Conservation (phyloP, 805 yeast species). For the Kurtzmaniella fragi region DNA sequence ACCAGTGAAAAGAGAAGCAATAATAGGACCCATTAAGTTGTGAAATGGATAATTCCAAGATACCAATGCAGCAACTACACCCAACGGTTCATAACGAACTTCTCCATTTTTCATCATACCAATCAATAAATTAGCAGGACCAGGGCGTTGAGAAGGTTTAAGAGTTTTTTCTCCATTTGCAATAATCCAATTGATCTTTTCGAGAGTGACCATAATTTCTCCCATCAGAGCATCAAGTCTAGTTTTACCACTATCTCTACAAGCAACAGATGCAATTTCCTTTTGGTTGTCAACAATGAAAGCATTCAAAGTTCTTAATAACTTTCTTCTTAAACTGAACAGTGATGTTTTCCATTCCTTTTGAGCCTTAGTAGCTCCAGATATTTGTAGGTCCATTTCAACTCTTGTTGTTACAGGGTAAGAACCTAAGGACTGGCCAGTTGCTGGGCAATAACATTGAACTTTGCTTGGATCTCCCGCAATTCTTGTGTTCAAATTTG, state of each 20-base stretch:
- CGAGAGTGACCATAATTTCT: constrained; percentile 91
- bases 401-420: constrained; percentile 57
- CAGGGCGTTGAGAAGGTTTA: constrained; percentile 71
- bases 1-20: constrained; percentile 86
- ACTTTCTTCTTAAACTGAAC: constrained; percentile 61
- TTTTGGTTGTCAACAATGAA: constrained; percentile 80
- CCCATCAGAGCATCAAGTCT: constrained; percentile 96
- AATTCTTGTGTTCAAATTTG: constrained; percentile 47
- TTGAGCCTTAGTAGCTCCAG: constrained; percentile 53
- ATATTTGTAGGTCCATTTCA: constrained; percentile 67
- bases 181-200: constrained; percentile 86
- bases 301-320: constrained; percentile 64
- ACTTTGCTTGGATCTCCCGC: constrained; percentile 62
- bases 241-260: constrained; percentile 95
- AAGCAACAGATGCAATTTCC: constrained; percentile 83
- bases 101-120: constrained; percentile 83
- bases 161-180: constrained; percentile 75
- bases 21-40: constrained; percentile 86
- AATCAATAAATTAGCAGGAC: constrained; percentile 82
- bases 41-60: constrained; percentile 99
- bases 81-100: constrained; percentile 89
- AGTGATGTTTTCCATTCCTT: constrained; percentile 43
- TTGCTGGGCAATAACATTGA: constrained; percentile 92
- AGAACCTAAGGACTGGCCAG: constrained; percentile 82
- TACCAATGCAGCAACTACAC: constrained; percentile 82